These are phyloP conservation scores for Cyclotella atomus DNA, from an alignment of 108 stramenopile genomes.

Conservation along the genomic window DNA sequence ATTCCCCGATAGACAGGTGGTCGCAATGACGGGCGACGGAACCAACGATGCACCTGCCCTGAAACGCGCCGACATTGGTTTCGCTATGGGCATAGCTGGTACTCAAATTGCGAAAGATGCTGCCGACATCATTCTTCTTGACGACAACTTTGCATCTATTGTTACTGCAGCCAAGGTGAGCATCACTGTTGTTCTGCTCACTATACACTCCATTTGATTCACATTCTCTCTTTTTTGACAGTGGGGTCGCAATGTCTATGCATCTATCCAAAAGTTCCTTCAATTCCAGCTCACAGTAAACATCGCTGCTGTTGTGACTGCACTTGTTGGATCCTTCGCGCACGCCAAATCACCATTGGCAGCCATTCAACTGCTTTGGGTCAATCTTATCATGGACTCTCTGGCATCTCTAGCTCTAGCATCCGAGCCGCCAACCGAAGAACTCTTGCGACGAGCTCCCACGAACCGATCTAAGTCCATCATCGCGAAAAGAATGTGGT, in stretches of 20 bases:
- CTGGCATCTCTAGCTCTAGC: conserved; percentile 96
- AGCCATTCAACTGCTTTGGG: conserved; percentile 97
- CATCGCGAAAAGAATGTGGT: conserved; percentile 87
- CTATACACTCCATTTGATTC: no score
- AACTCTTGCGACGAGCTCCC: conserved; percentile 76
- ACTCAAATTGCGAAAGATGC: conserved; percentile 98
- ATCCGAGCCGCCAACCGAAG: conserved; percentile 91
- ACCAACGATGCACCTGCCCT: conserved; percentile 99
- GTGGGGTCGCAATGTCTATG: conserved; percentile 98
- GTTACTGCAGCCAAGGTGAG: conserved; percentile 96
- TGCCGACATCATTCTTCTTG: conserved; percentile 92
- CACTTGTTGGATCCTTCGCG: conserved; percentile 87
- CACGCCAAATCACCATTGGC: conserved; percentile 91
- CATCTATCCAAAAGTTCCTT: conserved; percentile 97
- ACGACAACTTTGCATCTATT: conserved; percentile 98
- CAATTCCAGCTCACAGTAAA: conserved; percentile 99
- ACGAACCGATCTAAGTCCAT: conserved; percentile 81
- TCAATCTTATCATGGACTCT: conserved; percentile 99
- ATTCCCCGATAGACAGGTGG: conserved; percentile 91
- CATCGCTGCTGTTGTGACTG: conserved; percentile 90
- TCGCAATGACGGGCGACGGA: conserved; percentile 99
- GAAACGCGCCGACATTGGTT: conserved; percentile 97
- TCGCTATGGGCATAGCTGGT: conserved; percentile 97
- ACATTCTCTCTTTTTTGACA: no score
- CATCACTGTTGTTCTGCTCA: no score